Percentiles rank a stretch among this genome's conserved stretches.
Evolutionary conservation across 2,329 filamentous ascomycete genomes (phyloP).

Genomic region (Onygenales sp.): DNA sequence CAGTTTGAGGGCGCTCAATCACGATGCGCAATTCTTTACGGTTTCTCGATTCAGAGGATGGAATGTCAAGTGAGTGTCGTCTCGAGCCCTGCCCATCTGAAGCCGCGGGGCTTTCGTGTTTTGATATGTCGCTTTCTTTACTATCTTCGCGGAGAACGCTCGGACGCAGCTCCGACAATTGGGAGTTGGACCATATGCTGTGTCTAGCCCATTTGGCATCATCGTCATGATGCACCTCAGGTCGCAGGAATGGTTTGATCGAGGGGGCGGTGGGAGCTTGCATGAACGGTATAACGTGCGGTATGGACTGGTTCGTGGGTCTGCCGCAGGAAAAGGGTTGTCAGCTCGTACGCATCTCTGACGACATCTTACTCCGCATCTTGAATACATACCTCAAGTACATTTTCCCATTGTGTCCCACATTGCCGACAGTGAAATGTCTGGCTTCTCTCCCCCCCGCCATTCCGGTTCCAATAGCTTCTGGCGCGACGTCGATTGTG

Average conservation of each 20-base stretch:
- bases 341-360: slow-evolving; percentile 7
- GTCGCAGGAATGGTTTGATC: slow-evolving; percentile 44
- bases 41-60: slow-evolving; percentile 30
- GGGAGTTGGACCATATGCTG: slow-evolving; percentile 31
- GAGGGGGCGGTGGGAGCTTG: slow-evolving; percentile 48
- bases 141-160: slow-evolving; percentile 17
- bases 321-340: slow-evolving; percentile 17
- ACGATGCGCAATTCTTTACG: slow-evolving; percentile 67
- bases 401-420: slow-evolving; percentile 73
- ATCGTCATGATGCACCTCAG: slow-evolving; percentile 20
- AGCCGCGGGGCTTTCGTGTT: slow-evolving; percentile 13
- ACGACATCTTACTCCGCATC: slow-evolving; percentile 1
- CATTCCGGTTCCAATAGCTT: slow-evolving; percentile 51
- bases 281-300: slow-evolving; percentile 22
- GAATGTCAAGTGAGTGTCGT: slow-evolving; percentile 61
- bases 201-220: slow-evolving; percentile 23
- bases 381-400: slow-evolving; percentile 59
- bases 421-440: slow-evolving; percentile 71
- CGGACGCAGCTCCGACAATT: slow-evolving; percentile 30
- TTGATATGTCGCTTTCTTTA: slow-evolving; percentile 16
- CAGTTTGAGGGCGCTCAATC: slow-evolving; percentile 61
- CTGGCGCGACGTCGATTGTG: slow-evolving; percentile 49
- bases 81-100: slow-evolving; percentile 30
- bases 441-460: slow-evolving; percentile 56
- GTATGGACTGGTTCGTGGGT: slow-evolving; percentile 26